Evolutionary conservation across 2,329 filamentous ascomycete species (phyloP), one percentile per base, ranked within the genome.

Genomic region (Xylariales sp.): DNA sequence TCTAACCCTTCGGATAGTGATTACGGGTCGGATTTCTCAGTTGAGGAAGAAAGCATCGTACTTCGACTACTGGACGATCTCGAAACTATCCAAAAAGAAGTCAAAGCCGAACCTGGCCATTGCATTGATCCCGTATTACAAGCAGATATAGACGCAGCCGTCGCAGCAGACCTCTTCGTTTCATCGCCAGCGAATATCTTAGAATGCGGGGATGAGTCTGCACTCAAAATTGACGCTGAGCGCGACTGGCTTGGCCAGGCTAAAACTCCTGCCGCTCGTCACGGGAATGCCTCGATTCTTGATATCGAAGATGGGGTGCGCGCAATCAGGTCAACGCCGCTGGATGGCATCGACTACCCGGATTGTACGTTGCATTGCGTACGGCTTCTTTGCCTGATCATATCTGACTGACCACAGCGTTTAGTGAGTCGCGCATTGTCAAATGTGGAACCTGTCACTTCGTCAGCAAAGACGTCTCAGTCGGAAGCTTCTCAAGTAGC

Each of bases 391-490:
- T 9, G 15, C 15, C 34, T 38, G 46, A 34, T 49, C 55, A 51
- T 46, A 47, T 69, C 79, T 86, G 74, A 86, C 78, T 78, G 70
- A 82, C 71, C 50, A 43, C 52, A 85, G 81, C 73, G 68, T 61
- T 61, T 80, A 86, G 83, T 76, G 64, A 80, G 68, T 55, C 67
- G 59, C 14, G 65, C 64, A 2, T 49, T 74, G 6, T 57, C 56
- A 2, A 51, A 32, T 43, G 42, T 45, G 48, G 33, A 42, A 21
- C 14, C 50, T 18, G 24, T 52, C 22, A 43, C 51, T 19, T 41
- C 47, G 10, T 32, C 44, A 6, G 33, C 51, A 48, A 59, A 9
- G 24, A n/a, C 24, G 15, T 24, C n/a, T 25, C 18, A 22, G 14
- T 19, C 18, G 18, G n/a, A 12, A 27, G 16, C 25, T 19, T 14